phyloP scores from a whole-genome alignment of 495 filamentous ascomycete species.

The Aspergillus nanangensis region DNA sequence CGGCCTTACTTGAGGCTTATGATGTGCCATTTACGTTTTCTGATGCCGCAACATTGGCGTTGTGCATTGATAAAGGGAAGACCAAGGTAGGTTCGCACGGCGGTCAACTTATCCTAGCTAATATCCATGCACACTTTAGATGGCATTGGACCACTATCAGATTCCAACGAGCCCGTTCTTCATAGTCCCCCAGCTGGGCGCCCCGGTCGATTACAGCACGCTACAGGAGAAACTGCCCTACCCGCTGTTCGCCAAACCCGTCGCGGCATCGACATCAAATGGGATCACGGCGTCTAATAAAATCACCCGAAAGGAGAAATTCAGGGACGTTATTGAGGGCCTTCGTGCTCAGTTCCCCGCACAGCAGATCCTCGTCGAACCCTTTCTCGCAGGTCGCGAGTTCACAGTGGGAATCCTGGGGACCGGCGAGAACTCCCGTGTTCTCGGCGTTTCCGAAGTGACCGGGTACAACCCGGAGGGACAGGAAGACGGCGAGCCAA shows the following conservation, averaged over 20 bases:
- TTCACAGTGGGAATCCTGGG: conserved; percentile 22
- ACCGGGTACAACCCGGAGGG: conserved; percentile 4
- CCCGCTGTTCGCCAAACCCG: conserved; percentile 19
- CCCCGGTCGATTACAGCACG: neutral
- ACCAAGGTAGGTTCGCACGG: conserved; percentile 17
- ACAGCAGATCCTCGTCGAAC: conserved; percentile 19
- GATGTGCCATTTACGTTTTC: conserved; percentile 19
- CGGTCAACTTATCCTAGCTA: neutral
- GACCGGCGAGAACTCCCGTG: conserved; percentile 12
- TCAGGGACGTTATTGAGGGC: conserved; percentile 3
- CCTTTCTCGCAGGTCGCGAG: conserved; percentile 18
- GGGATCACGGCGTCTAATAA: conserved; percentile 15
- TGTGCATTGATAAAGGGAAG: conserved; percentile 20
- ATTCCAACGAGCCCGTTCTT: conserved; percentile 18
- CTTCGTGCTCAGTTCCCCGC: conserved; percentile 9
- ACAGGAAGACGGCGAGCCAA: conserved; percentile 1
- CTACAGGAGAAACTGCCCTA: neutral
- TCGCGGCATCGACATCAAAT: conserved; percentile 14
- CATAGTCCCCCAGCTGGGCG: no score
- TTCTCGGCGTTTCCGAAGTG: conserved; percentile 13
- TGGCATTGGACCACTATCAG: conserved; percentile 11
- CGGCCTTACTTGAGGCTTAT: conserved; percentile 22
- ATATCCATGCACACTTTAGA: conserved; percentile 6
- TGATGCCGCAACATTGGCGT: conserved; percentile 19
- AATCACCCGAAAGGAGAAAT: conserved; percentile 9